These are phyloP conservation scores for Esteya vermicola DNA, from an alignment of 2,329 filamentous ascomycete genomes.

Conservation along the genomic window DNA sequence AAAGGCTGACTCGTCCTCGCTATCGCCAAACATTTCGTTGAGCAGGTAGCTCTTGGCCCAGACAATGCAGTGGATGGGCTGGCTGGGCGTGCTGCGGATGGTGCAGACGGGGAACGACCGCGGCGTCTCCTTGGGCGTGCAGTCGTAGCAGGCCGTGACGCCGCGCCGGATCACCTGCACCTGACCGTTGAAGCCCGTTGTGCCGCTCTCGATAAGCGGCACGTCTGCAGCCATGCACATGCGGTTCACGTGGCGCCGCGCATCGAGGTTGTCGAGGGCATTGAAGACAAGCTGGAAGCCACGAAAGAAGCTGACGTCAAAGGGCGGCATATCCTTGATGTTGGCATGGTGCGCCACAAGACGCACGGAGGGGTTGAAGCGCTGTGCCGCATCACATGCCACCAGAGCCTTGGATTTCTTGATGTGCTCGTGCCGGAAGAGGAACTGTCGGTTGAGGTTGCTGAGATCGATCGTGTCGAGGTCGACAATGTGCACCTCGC, in stretches of 20 bases:
- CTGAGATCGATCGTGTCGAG: constrained; percentile 97
- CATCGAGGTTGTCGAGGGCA: constrained; percentile 89
- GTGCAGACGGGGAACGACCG: constrained; percentile 95
- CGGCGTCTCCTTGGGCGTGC: constrained; percentile 73
- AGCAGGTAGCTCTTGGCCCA: constrained; percentile 97
- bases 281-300: constrained; percentile 84
- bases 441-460: constrained; percentile 94
- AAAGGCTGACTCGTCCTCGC: constrained; percentile 71
- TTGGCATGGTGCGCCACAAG: constrained; percentile 86
- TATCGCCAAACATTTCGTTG: constrained; percentile 84
- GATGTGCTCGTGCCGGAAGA: constrained; percentile 93
- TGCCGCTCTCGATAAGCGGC: constrained; percentile 88
- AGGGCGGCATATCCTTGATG: constrained; percentile 80
- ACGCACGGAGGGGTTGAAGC: constrained; percentile 78
- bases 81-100: constrained; percentile 87
- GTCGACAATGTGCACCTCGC: constrained; percentile 87
- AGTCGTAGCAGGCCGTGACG: constrained; percentile 91
- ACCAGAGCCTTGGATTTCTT: constrained; percentile 93
- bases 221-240: constrained; percentile 92
- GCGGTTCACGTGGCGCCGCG: constrained; percentile 84
- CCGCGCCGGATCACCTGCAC: constrained; percentile 94
- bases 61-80: constrained; percentile 96
- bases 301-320: constrained; percentile 80
- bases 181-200: constrained; percentile 94
- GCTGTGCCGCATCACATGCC: constrained; percentile 58